phyloP scores from a whole-genome alignment of 2,329 filamentous ascomycete species.

The Malbranchea zuffiana region DNA sequence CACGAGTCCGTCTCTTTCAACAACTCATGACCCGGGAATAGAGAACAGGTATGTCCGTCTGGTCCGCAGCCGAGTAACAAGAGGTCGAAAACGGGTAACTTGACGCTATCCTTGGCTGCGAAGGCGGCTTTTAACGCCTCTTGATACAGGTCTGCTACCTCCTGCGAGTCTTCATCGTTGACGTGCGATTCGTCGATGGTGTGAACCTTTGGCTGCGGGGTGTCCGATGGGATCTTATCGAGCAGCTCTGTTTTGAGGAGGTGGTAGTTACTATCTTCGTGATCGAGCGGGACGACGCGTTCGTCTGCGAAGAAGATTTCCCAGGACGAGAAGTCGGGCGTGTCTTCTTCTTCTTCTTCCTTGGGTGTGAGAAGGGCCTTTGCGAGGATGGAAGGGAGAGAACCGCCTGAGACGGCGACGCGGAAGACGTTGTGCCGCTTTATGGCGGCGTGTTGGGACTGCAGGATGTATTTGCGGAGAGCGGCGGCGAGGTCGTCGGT shows the following conservation, averaged over 20 bases:
- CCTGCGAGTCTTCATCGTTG: conserved; percentile 73
- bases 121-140: conserved; percentile 75
- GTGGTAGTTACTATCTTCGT: conserved; percentile 88
- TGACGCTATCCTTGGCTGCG: conserved; percentile 84
- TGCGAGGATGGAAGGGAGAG: conserved; percentile 77
- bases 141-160: conserved; percentile 90
- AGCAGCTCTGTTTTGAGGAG: conserved; percentile 79
- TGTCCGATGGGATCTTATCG: conserved; percentile 65
- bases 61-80: conserved; percentile 87
- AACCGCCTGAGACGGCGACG: conserved; percentile 85
- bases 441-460: conserved; percentile 68
- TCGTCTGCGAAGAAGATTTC: conserved; percentile 98
- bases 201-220: conserved; percentile 61
- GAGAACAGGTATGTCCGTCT: conserved; percentile 91
- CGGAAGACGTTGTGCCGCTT: conserved; percentile 76
- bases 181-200: conserved; percentile 59
- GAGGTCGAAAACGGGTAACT: conserved; percentile 88
- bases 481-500: conserved; percentile 59
- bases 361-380: conserved; percentile 60
- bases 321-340: conserved; percentile 73
- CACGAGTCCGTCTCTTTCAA: conserved; percentile 80
- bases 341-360: conserved; percentile 46
- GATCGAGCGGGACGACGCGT: conserved; percentile 81
- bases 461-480: conserved; percentile 71
- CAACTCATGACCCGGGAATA: conserved; percentile 83